phyloP scores from a whole-genome alignment of 1,284 basidiomycete species.

The Termitomyces sp. region DNA sequence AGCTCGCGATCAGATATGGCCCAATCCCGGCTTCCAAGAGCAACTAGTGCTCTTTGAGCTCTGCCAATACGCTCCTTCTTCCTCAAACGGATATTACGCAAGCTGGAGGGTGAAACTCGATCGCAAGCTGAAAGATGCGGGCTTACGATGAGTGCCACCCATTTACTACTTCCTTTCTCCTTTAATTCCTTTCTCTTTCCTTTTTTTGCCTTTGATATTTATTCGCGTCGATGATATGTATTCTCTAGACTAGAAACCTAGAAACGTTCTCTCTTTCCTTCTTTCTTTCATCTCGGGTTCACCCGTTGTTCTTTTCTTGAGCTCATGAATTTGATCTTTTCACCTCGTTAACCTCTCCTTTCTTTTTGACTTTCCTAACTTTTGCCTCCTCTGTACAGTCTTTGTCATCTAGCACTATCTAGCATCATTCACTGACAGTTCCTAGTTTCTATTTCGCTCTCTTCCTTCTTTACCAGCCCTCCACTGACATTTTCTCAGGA shows the following conservation, averaged over 20 bases:
- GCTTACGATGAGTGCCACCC: conserved; percentile 22
- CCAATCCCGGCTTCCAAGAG: conserved; percentile 71
- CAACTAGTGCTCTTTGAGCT: conserved; percentile 73
- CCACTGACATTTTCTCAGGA: not conserved
- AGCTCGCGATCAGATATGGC: conserved; percentile 78
- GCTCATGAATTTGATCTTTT: not conserved
- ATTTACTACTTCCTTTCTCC: conserved; percentile 6
- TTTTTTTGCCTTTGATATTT: not conserved
- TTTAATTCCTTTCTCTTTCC: conserved; percentile 1
- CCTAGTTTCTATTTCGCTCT: too few relatives aligned
- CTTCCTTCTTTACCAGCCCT: not conserved
- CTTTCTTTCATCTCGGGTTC: not conserved
- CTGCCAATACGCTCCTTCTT: conserved; percentile 63
- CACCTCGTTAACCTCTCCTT: too few relatives aligned
- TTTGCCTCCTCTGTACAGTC: too few relatives aligned
- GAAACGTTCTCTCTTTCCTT: not conserved
- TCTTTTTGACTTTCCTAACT: not conserved
- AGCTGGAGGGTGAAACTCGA: conserved; percentile 55
- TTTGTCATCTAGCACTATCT: too few relatives aligned
- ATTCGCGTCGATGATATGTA: not conserved
- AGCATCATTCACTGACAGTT: too few relatives aligned
- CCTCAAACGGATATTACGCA: conserved; percentile 59
- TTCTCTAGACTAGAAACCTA: conserved; percentile 3
- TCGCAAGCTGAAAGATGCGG: conserved; percentile 35
- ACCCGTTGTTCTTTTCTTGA: not conserved